phyloP scores from a whole-genome alignment of 345 rosid species.

The Streptanthus diversifolius region DNA sequence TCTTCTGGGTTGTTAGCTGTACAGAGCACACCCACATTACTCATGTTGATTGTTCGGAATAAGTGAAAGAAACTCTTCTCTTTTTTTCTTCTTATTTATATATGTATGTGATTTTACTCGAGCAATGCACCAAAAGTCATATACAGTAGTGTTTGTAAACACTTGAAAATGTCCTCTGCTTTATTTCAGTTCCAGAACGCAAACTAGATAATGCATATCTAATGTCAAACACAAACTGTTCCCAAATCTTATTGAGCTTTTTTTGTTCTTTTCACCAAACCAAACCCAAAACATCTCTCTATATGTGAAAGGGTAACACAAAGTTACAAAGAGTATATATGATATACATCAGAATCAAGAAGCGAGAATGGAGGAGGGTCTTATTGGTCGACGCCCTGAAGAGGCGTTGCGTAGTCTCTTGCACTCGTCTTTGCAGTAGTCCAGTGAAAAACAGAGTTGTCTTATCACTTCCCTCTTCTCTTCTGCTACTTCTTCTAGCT shows the following conservation, averaged over 20 bases:
- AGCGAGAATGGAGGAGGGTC: constrained; percentile 26
- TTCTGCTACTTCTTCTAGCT: constrained; percentile 57
- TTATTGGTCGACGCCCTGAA: constrained; percentile 25
- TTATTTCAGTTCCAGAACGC: constrained; percentile 10
- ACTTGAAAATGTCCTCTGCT: background rate
- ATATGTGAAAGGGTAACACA: constrained; percentile 19
- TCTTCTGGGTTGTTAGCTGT: constrained; percentile 29
- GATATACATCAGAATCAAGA: constrained; percentile 29
- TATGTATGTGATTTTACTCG: constrained; percentile 25
- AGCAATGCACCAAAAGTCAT: constrained; percentile 17
- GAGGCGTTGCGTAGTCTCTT: constrained; percentile 45
- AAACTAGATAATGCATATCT: constrained; percentile 16
- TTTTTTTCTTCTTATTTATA: constrained; percentile 1
- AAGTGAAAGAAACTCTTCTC: constrained; percentile 18
- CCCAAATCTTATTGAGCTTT: constrained; percentile 12
- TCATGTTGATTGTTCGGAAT: constrained; percentile 23
- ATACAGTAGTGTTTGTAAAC: constrained; percentile 29
- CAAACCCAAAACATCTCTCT: constrained; percentile 28
- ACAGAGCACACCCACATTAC: constrained; percentile 29
- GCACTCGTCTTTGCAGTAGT: constrained; percentile 54
- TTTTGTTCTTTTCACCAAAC: background rate
- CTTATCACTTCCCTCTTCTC: constrained; percentile 73
- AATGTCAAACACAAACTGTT: constrained; percentile 23
- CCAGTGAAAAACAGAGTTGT: constrained; percentile 70
- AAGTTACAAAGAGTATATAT: constrained; percentile 25